Evolutionary conservation across 192 early-diverging fungal species (phyloP).

Genomic region (Globomyces pollinis-pini): DNA sequence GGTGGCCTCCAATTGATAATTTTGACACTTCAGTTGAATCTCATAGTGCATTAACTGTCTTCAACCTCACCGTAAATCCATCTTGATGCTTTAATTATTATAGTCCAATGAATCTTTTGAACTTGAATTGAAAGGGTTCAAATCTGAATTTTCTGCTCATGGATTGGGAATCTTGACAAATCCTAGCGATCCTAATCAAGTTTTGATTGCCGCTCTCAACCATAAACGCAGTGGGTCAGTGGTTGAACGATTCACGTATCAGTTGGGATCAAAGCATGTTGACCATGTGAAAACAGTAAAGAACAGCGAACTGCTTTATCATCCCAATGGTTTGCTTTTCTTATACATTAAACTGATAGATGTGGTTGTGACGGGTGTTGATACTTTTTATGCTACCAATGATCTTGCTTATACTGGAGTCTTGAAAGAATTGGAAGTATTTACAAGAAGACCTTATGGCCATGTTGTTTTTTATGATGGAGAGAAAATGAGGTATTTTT

Average conservation of each 20-base stretch:
- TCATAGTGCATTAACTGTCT: not conserved
- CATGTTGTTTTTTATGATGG: not conserved
- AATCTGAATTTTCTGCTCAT: constrained; percentile 6
- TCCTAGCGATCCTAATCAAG: not conserved
- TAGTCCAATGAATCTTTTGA: not conserved
- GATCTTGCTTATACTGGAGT: not conserved
- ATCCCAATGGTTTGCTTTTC: not conserved
- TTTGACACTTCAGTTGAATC: not conserved
- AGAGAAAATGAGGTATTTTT: not conserved
- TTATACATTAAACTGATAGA: not conserved
- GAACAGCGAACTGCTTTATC: not conserved
- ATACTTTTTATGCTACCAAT: constrained; percentile 9
- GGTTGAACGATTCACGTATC: not conserved
- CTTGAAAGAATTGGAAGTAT: not conserved
- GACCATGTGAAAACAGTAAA: not conserved
- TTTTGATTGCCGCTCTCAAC: not conserved
- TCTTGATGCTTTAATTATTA: not conserved
- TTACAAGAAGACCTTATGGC: not conserved
- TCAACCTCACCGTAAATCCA: not conserved
- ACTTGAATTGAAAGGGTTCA: not conserved
- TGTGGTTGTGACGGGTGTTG: not conserved
- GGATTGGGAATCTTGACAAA: not conserved
- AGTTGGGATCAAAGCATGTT: not conserved
- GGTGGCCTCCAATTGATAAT: constrained; percentile 6
- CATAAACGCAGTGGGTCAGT: constrained; percentile 2